Percentiles rank a stretch among this genome's conserved stretches.
Conservation (phyloP, 2,329 filamentous ascomycete genomes). For the Exophiala dermatitidis region DNA sequence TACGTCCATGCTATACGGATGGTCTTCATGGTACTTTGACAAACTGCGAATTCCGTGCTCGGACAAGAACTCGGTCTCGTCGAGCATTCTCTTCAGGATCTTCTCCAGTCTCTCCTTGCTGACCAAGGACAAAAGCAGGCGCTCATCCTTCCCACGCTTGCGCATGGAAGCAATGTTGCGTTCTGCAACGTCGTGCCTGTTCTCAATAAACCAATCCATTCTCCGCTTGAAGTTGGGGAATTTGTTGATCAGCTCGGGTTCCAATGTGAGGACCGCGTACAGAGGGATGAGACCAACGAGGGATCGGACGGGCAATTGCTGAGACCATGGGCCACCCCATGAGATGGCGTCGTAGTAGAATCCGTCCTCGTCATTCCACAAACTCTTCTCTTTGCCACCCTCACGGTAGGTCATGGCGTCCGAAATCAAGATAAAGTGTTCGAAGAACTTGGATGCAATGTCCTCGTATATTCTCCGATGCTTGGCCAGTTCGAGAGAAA, state of each 20-base stretch:
- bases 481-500: conserved; percentile 88
- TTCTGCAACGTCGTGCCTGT: conserved; percentile 77
- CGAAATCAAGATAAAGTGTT: conserved; percentile 96
- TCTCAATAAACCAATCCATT: conserved; percentile 87
- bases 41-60: conserved; percentile 85
- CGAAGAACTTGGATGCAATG: conserved; percentile 95
- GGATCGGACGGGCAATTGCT: conserved; percentile 85
- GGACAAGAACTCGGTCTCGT: conserved; percentile 87
- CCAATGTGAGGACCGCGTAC: conserved; percentile 83
- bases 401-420: conserved; percentile 89
- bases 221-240: conserved; percentile 90
- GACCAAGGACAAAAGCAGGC: conserved; percentile 80
- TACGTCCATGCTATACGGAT: conserved; percentile 92
- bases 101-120: conserved; percentile 86
- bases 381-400: conserved; percentile 65
- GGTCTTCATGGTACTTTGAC: conserved; percentile 81
- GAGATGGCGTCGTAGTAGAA: conserved; percentile 99
- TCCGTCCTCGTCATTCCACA: conserved; percentile 92
- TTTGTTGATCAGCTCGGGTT: conserved; percentile 86
- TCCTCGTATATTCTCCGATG: conserved; percentile 93
- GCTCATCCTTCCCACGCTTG: conserved; percentile 81
- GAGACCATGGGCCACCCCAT: conserved; percentile 86
- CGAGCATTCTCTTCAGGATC: conserved; percentile 85
- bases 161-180: conserved; percentile 91
- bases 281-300: conserved; percentile 89